Evolutionary conservation across 140 eudicot species (phyloP), one percentile per base, ranked within the genome.

Genomic region (Anethum foeniculum): DNA sequence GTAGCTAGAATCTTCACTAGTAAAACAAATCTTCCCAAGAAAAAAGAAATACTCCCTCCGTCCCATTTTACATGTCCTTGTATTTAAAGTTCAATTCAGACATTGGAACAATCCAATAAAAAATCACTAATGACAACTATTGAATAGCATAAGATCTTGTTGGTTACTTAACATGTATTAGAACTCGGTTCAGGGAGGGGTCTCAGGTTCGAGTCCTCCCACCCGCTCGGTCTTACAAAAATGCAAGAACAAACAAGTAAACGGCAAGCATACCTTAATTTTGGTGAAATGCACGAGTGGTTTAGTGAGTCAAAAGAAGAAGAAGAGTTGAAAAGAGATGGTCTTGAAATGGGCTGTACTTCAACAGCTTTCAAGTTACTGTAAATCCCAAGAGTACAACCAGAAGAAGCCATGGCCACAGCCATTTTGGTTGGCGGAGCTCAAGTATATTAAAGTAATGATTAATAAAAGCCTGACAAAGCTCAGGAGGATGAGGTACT

Each of bases 391-490:
- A 85, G 32, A 39, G 79, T 77, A 51, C 54, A 84, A 19, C 91
- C 89, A 77, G 71, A 85, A 75, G 96, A 87, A 85, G 91, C 96
- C 93, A 91, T 88, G 79, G 92, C 90, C 85, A 91, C 88, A 82
- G 92, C 88, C 88, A 93, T 88, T 30, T 85, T 78, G 78, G 80
- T 83, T 72, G 56, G 34, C 65, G 13, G 41, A 7, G 75, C 38
- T 13, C 56, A 47, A 58, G 43, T 1, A 34, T 14, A 73, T 15
- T 25, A 54, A 6, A 54, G 1, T 64, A 76, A 58, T 34, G 49
- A 19, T 14, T 14, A 62, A 27, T 62, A 30, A 62, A 62, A 62
- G 71, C 16, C 71, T 62, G 71, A n/a, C 69, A 60, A 23, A 60
- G 23, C 5, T 10, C 10, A n/a, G 34, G 34, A 60, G 34, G 69